phyloP scores from a whole-genome alignment of 805 yeast genomes.

The Candida pini region DNA sequence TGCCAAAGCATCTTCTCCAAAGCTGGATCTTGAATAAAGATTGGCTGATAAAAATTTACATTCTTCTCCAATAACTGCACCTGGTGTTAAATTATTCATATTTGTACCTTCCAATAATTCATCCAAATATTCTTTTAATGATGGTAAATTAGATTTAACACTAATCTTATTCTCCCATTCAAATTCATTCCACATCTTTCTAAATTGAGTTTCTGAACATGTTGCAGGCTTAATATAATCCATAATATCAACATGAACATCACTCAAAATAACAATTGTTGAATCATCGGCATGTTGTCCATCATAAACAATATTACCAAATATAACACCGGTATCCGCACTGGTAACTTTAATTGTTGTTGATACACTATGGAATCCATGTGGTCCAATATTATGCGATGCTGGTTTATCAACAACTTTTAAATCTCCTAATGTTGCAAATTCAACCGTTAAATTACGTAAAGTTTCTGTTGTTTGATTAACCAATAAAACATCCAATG shows the following conservation, averaged over 20 bases:
- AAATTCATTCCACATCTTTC: slow-evolving; percentile 98
- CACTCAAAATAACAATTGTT: slow-evolving; percentile 86
- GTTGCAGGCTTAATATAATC: slow-evolving; percentile 96
- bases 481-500: slow-evolving; percentile 86
- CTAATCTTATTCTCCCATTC: slow-evolving; percentile 99
- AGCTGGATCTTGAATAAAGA: slow-evolving; percentile 83
- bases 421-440: slow-evolving; percentile 93
- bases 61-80: slow-evolving; percentile 83
- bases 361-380: slow-evolving; percentile 87
- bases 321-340: slow-evolving; percentile 96
- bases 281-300: slow-evolving; percentile 90
- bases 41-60: slow-evolving; percentile 93
- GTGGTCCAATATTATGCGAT: slow-evolving; percentile 91
- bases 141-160: slow-evolving; percentile 60
- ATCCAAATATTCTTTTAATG: slow-evolving; percentile 73
- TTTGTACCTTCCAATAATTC: slow-evolving; percentile 77
- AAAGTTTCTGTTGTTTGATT: slow-evolving; percentile 91
- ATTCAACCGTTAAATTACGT: slow-evolving; percentile 87
- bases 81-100: slow-evolving; percentile 90
- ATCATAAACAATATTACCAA: slow-evolving; percentile 94
- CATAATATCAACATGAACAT: slow-evolving; percentile 93
- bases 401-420: slow-evolving; percentile 90
- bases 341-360: slow-evolving; percentile 91
- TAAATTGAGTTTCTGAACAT: slow-evolving; percentile 83
- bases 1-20: slow-evolving; percentile 97